Evolutionary conservation across 805 yeast genomes (phyloP), one percentile per base, ranked within the genome.

Genomic region (Sugiyamaella floridensis): DNA sequence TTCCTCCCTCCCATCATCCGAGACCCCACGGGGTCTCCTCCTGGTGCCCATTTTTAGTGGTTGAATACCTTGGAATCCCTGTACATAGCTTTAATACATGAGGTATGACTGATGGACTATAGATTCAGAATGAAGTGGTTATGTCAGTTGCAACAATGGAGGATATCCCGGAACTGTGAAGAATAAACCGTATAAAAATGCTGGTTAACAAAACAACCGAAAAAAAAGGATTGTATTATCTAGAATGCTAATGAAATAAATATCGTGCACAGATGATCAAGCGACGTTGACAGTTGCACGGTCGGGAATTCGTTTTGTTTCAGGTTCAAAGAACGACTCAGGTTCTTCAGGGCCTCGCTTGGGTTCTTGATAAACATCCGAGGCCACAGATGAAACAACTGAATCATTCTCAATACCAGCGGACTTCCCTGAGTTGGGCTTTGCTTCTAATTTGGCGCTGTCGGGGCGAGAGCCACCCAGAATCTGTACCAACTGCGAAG

Each of bases 401-500:
- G 26, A 22, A 22, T n/a, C n/a, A n/a, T n/a, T n/a, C n/a, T n/a
- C n/a, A n/a, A n/a, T n/a, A n/a, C n/a, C n/a, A 12, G 19, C 12
- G 19, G 44, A 9, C 14, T 15, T n/a, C 15, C 4, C 14, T 12
- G 8, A 6, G 44, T 41, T 12, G 12, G 12, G 5, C 22, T 19
- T 41, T n/a, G n/a, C n/a, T 15, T 10, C 11, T 10, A 14, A 47
- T 14, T 32, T 32, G 37, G 37, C 37, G 40, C 48, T 26, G 6
- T 32, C 37, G 37, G 37, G n/a, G 10, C 4, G 37, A 14, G 12
- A 32, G 4, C n/a, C 50, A 11, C n/a, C 15, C 4, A 48, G 40
- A 34, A 48, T 48, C 12, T 16, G 43, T 37, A 45, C 44, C 7
- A 52, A 41, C 5, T 49, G 59, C 20, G 50, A 52, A n/a, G 43